Base-by-base conservation (phyloP, 2,329 filamentous ascomycete genomes). In the Colletotrichum salicis region DNA sequence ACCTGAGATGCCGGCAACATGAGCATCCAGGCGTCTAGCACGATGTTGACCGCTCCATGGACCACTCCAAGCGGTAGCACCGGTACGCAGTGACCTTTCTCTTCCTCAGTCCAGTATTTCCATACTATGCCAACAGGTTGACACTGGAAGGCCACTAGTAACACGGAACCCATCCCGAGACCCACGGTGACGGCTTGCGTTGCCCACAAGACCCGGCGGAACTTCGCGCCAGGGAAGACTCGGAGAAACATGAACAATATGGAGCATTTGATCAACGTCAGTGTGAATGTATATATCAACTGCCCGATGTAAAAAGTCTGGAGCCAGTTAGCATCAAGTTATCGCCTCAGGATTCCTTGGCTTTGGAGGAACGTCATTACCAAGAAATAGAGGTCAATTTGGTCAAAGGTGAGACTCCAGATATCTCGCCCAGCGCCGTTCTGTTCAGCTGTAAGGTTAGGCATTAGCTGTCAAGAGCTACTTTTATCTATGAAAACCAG, bases 1-100 rank as follows among this genome's bases (percentile, higher is more conserved):
- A 70, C n/a, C 19, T 66, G 67, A 2, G 55, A 35, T 7, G 10
- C 45, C 4, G 67, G 67, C 3, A 70, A 15, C 3, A 61, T 24
- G 13, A 70, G 67, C 67, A 70, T 61, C 62, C 62, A 66, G 1
- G 61, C 29, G 11, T 70, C 67, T 27, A 70, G 7, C 1, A 22
- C 33, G 10, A 67, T 61, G 12, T 70, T 60, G 3, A 70, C 2
- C 0, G 12, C 56, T 12, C 58, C 63, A 12, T 70, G 67, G 6
- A 45, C 52, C 1, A 70, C 27, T n/a, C 22, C 48, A 7, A 60
- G 15, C 5, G 27, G 8, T n/a, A 48, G 55, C 2, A 60, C 8
- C 12, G 45, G 56, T 10, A 24, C 7, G 12, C 67, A 70, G 13
- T 55, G 45, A 7, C 67, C 62, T 1, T 11, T 2, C 3, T 29